Percentiles rank a stretch among this genome's conserved stretches.
Evolutionary conservation across 1,284 basidiomycete species (phyloP).

Genomic region (Irpex rosettiformis): DNA sequence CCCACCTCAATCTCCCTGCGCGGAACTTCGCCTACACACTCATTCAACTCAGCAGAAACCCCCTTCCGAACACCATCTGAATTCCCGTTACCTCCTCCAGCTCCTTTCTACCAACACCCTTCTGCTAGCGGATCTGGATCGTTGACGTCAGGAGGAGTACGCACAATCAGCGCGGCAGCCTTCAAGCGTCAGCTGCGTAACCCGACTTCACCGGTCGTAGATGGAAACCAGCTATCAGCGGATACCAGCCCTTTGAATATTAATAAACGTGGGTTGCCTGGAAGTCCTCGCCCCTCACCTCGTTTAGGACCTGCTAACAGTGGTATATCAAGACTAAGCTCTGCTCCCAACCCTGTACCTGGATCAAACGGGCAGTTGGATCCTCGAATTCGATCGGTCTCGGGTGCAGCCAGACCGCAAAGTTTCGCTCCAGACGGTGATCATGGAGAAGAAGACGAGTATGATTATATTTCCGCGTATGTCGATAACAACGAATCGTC

Average conservation of each 20-base stretch:
- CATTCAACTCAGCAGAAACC: conserved; percentile 28
- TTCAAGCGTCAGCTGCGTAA: conserved; percentile 53
- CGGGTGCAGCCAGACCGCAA: neutral
- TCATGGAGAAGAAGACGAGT: conserved; percentile 8
- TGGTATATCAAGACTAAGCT: neutral
- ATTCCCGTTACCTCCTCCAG: conserved; percentile 23
- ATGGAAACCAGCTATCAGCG: conserved; percentile 19
- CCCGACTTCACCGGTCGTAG: conserved; percentile 19
- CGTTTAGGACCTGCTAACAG: neutral
- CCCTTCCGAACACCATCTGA: conserved; percentile 36
- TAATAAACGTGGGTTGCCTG: conserved; percentile 43
- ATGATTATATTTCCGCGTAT: conserved; percentile 12
- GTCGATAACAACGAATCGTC: conserved; percentile 4
- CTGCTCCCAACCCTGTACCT: neutral
- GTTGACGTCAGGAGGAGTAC: conserved; percentile 27
- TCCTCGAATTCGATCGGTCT: neutral
- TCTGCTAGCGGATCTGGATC: conserved; percentile 33
- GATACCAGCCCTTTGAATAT: conserved; percentile 48
- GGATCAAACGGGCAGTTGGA: neutral
- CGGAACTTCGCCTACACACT: conserved; percentile 18
- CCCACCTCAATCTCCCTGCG: conserved; percentile 4
- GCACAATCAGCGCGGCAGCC: conserved; percentile 72
- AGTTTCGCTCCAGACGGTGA: neutral
- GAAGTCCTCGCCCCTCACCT: conserved; percentile 33
- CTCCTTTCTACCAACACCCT: conserved; percentile 23